These are phyloP conservation scores for Trichoderma sp. DNA, from an alignment of 2,329 filamentous ascomycete species.

Conservation along the genomic window DNA sequence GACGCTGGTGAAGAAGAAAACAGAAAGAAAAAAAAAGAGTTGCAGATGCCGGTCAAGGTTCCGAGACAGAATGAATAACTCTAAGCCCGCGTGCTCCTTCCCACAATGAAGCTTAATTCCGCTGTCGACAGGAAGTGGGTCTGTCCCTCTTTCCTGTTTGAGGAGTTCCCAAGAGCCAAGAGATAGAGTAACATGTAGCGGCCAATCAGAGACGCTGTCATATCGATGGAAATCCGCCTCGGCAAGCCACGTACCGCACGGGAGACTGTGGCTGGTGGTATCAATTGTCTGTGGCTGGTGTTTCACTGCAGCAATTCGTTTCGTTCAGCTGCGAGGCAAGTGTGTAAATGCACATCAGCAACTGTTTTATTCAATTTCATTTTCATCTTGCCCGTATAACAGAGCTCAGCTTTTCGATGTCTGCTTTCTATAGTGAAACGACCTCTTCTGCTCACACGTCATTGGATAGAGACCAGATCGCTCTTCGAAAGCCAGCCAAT, in stretches of 20 bases:
- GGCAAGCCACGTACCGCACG: neutral
- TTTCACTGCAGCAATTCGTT: too few relatives aligned
- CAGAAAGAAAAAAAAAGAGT: neutral
- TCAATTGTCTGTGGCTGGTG: neutral
- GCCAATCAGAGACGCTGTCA: neutral
- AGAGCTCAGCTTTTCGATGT: too few relatives aligned
- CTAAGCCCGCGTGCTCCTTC: constrained; percentile 4
- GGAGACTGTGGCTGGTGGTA: neutral
- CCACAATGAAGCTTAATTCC: constrained; percentile 17
- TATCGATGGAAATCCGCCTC: constrained; percentile 1
- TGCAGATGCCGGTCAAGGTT: neutral
- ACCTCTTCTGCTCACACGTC: too few relatives aligned
- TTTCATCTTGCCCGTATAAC: too few relatives aligned
- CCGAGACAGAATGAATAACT: neutral
- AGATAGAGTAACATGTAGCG: neutral
- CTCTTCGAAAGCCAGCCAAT: neutral
- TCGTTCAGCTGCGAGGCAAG: too few relatives aligned
- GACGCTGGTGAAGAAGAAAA: neutral
- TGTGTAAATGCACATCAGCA: too few relatives aligned
- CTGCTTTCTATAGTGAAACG: too few relatives aligned
- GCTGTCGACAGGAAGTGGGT: neutral
- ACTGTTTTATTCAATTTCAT: too few relatives aligned
- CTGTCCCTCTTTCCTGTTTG: neutral
- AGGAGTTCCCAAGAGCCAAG: neutral
- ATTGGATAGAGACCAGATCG: too few relatives aligned